Base-by-base conservation (phyloP, 2,329 filamentous ascomycete species). In the Epicoccum nigrum region DNA sequence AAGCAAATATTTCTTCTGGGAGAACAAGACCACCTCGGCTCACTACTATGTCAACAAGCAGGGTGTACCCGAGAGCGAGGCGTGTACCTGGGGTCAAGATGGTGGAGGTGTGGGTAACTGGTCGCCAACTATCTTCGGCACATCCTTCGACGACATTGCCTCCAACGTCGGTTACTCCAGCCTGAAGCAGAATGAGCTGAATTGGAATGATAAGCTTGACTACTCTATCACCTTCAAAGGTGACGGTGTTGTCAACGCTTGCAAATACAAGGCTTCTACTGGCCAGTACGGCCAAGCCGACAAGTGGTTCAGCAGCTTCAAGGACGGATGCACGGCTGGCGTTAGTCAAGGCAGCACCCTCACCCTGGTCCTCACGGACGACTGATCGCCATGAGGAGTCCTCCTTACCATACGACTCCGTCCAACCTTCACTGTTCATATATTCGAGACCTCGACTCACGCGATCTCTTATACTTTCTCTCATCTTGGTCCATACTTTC, bases 1-100 rank as follows among this genome's bases (percentile, higher is more conserved):
- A 54, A 70, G 73, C 40, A 80, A 77, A 42, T 96, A 93, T 80
- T 97, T 92, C 80, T 76, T 80, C 55, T 96, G 90, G 90, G 63
- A 90, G 67, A 83, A 83, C 64, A 82, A 83, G 73, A 65, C 77
- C 42, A 97, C 94, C 44, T 92, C 90, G 39, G 92, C 92, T 35
- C 94, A 97, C 78, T 97, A 96, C 83, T 99, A 99, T 73, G 83
- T 97, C 76, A 97, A 97, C 83, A 89, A 89, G 65, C 82, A 84
- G 63, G 92, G 91, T 54, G 79, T 88, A 45, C 65, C 76, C 15
- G 77, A 85, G 51, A 72, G 85, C 59, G 76, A 92, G 11, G 89
- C 84, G 42, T 99, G 94, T 77, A 76, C 83, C 51, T 97, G 94
- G 94, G 79, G 83, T 43, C 80, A 80, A 16, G 79, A 85, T 52